A percentile compares a stretch with the other conserved stretches of the same genome.
Conservation (phyloP, 108 stramenopile genomes). For the Cyclotella choctawhatcheeana region DNA sequence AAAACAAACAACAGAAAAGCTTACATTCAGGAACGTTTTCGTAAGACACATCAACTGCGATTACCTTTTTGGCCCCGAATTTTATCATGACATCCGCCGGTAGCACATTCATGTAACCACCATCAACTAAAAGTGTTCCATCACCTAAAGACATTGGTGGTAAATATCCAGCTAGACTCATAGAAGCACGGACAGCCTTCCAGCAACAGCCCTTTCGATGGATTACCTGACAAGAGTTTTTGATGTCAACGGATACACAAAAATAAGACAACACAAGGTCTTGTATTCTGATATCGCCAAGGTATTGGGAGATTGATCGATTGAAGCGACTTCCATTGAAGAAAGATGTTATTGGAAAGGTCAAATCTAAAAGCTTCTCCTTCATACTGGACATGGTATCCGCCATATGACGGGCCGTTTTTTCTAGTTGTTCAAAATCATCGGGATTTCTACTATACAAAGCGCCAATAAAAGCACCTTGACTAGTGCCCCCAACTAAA, state of each 20-base stretch:
- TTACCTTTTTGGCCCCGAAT: slow-evolving; percentile 57
- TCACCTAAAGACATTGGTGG: slow-evolving; percentile 68
- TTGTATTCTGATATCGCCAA: slow-evolving; percentile 59
- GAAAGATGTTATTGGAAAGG: slow-evolving; percentile 51
- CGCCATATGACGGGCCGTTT: slow-evolving; percentile 48
- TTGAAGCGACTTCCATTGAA: slow-evolving; percentile 55
- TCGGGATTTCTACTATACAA: slow-evolving; percentile 45
- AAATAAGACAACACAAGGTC: slow-evolving; percentile 68
- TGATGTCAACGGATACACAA: slow-evolving; percentile 62
- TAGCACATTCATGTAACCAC: slow-evolving; percentile 67
- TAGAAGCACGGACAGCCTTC: slow-evolving; percentile 67
- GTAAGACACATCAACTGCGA: slow-evolving; percentile 58
- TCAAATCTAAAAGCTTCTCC: slow-evolving; percentile 60
- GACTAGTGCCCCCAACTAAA: slow-evolving; percentile 61
- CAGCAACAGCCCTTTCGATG: slow-evolving; percentile 18
- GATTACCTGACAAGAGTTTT: slow-evolving; percentile 12
- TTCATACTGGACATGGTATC: slow-evolving; percentile 42
- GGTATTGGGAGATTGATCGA: slow-evolving; percentile 38
- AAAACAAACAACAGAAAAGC: too few species aligned
- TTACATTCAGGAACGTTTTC: slow-evolving; percentile 39
- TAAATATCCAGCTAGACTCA: slow-evolving; percentile 66
- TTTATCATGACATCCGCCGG: slow-evolving; percentile 67
- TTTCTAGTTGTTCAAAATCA: slow-evolving; percentile 36
- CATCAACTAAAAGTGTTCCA: slow-evolving; percentile 58
- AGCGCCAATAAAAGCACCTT: slow-evolving; percentile 61